These are phyloP conservation scores for Trypanosoma congolense DNA, from an alignment of 208 protist genomes.

Conservation along the genomic window DNA sequence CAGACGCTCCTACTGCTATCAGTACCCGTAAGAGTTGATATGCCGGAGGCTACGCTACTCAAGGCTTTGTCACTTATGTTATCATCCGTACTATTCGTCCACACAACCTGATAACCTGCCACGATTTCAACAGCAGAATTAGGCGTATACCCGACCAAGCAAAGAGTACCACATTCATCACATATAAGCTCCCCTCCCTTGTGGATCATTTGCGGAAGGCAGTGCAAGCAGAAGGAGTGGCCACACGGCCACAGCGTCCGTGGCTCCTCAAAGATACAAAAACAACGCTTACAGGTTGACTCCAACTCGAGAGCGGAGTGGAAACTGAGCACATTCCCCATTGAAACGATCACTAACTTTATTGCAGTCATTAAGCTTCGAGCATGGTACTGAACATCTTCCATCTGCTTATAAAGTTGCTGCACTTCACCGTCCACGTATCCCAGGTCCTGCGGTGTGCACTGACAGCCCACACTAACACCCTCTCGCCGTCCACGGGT, in stretches of 20 bases:
- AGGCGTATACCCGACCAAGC: slow-evolving; percentile 80
- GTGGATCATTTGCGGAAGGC: slow-evolving; percentile 75
- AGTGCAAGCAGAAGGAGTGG: slow-evolving; percentile 82
- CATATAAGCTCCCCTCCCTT: slow-evolving; percentile 74
- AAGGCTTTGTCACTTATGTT: slow-evolving; percentile 12
- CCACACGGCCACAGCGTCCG: slow-evolving; percentile 86
- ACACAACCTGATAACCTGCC: slow-evolving; percentile 68
- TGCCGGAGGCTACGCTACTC: not conserved
- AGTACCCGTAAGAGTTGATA: not conserved
- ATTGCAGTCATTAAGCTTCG: slow-evolving; percentile 53
- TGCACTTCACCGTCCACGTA: slow-evolving; percentile 61
- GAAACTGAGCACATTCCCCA: slow-evolving; percentile 80
- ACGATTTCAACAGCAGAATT: slow-evolving; percentile 73
- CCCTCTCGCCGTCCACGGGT: slow-evolving; percentile 24
- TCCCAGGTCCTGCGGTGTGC: slow-evolving; percentile 63
- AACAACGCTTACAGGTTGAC: slow-evolving; percentile 83
- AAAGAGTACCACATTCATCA: slow-evolving; percentile 75
- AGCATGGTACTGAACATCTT: slow-evolving; percentile 68
- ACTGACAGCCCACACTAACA: slow-evolving; percentile 54
- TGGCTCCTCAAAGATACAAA: slow-evolving; percentile 77
- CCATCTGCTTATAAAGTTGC: slow-evolving; percentile 53
- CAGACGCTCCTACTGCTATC: slow-evolving; percentile 5
- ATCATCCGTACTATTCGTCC: not conserved
- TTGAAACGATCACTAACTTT: slow-evolving; percentile 48
- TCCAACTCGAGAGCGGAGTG: slow-evolving; percentile 83